These are phyloP conservation scores for Megacollybia marginata DNA, from an alignment of 768 basidiomycete genomes.

Conservation along the genomic window DNA sequence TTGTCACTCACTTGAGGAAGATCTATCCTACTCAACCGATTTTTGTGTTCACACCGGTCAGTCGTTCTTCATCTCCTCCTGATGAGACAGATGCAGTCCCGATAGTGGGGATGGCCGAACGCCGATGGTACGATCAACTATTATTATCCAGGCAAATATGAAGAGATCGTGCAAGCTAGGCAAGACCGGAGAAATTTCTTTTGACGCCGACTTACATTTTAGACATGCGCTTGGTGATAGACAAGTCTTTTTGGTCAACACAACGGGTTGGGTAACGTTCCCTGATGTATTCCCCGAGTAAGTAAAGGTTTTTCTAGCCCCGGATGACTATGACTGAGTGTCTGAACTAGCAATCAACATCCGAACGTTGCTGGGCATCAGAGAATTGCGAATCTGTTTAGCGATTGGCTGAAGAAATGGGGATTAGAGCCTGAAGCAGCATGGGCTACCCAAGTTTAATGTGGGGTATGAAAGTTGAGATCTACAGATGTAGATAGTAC, in stretches of 20 bases:
- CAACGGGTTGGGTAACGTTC: slow-evolving; percentile 47
- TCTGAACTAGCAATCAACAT: slow-evolving; percentile 33
- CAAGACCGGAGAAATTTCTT: slow-evolving; percentile 3
- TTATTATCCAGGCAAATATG: slow-evolving; percentile 41
- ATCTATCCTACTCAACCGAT: slow-evolving; percentile 38
- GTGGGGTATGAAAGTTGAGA: too few species aligned
- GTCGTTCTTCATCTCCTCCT: slow-evolving; percentile 7
- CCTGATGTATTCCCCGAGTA: slow-evolving; percentile 43
- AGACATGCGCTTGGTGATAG: slow-evolving; percentile 36
- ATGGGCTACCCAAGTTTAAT: slow-evolving; percentile 7
- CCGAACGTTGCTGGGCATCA: slow-evolving; percentile 39
- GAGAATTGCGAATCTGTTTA: slow-evolving; percentile 40
- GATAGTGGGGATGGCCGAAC: slow-evolving; percentile 50
- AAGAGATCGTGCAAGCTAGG: slow-evolving; percentile 36
- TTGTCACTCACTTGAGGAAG: slow-evolving; percentile 35
- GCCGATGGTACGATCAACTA: slow-evolving; percentile 35
- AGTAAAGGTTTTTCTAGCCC: slow-evolving; percentile 2
- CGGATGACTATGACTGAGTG: background rate
- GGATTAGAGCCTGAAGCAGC: slow-evolving; percentile 25
- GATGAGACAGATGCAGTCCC: background rate
- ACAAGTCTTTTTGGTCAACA: slow-evolving; percentile 45
- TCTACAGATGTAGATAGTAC: too few species aligned
- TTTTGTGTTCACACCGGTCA: slow-evolving; percentile 47
- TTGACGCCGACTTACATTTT: background rate
- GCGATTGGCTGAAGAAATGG: slow-evolving; percentile 38